Evolutionary conservation across 257 asterid species (phyloP).

Genomic region (Solanum etuberosum): DNA sequence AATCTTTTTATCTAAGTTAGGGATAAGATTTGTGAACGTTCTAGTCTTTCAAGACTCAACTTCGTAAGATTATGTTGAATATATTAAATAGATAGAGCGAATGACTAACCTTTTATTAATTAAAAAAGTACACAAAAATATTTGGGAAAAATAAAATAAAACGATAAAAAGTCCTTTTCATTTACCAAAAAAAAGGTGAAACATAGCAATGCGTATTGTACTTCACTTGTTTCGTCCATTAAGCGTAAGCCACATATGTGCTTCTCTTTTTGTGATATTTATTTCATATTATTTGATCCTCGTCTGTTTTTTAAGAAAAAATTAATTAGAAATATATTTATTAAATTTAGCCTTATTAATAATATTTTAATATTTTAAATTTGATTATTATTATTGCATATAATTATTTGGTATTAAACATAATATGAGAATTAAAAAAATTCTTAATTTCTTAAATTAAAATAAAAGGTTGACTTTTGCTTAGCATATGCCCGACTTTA

Average conservation of each 20-base stretch:
- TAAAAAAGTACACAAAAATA: not conserved
- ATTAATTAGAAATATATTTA: too few species aligned
- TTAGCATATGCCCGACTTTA: not conserved
- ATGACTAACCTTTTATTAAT: not conserved
- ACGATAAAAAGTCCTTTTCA: not conserved
- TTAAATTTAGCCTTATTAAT: too few species aligned
- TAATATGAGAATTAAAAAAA: too few species aligned
- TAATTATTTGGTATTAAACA: too few species aligned
- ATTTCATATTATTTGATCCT: too few species aligned
- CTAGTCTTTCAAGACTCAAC: not conserved
- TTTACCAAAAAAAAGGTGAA: not conserved
- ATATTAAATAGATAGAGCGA: not conserved
- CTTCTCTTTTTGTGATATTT: not conserved
- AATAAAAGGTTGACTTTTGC: not conserved
- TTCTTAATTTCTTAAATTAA: too few species aligned
- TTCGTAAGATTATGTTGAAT: not conserved
- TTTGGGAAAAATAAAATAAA: not conserved
- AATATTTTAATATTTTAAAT: too few species aligned
- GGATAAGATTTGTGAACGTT: rapidly evolving
- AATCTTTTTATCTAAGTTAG: rapidly evolving
- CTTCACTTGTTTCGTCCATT: not conserved
- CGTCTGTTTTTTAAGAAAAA: too few species aligned
- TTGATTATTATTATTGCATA: too few species aligned
- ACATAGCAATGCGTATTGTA: not conserved
- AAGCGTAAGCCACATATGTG: not conserved